Percentiles rank a stretch among this genome's conserved stretches.
phyloP scores from a whole-genome alignment of 129 eudicot species.

The Escallonia herrerae region DNA sequence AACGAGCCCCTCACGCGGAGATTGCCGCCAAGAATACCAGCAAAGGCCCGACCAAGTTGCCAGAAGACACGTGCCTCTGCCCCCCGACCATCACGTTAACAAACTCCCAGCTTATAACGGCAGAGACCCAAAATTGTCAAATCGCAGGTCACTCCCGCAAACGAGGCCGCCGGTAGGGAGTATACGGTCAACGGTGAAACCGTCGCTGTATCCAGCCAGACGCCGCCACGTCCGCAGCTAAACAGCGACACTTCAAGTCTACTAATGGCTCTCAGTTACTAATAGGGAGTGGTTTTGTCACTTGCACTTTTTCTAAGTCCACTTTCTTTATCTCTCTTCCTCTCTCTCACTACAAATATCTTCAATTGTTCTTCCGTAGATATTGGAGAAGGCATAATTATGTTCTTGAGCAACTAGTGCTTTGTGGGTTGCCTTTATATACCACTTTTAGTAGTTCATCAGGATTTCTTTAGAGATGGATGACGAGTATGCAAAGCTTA shows the following conservation, averaged over 20 bases:
- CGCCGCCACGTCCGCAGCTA: background rate
- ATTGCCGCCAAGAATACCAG: slow-evolving; percentile 14
- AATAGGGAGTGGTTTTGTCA: background rate
- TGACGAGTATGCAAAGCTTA: slow-evolving; percentile 81
- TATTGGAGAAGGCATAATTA: slow-evolving; percentile 25
- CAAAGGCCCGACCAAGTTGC: slow-evolving; percentile 4
- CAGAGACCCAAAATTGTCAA: too few species aligned
- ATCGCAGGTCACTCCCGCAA: background rate
- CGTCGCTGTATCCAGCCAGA: background rate
- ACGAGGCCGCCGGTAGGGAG: background rate
- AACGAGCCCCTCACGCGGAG: slow-evolving; percentile 12
- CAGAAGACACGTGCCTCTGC: slow-evolving; percentile 5
- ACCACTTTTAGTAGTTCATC: background rate
- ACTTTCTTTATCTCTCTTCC: background rate
- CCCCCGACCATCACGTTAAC: background rate
- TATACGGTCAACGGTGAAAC: slow-evolving; percentile 1
- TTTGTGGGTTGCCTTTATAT: background rate
- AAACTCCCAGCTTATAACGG: background rate
- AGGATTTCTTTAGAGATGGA: slow-evolving; percentile 34
- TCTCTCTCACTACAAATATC: background rate
- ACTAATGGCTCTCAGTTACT: background rate
- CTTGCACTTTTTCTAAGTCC: too few species aligned
- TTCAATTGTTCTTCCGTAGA: slow-evolving; percentile 21
- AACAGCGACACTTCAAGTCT: background rate
- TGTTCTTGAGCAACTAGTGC: background rate